Conservation (phyloP, 495 filamentous ascomycete genomes). For the Emericellopsis terricola region DNA sequence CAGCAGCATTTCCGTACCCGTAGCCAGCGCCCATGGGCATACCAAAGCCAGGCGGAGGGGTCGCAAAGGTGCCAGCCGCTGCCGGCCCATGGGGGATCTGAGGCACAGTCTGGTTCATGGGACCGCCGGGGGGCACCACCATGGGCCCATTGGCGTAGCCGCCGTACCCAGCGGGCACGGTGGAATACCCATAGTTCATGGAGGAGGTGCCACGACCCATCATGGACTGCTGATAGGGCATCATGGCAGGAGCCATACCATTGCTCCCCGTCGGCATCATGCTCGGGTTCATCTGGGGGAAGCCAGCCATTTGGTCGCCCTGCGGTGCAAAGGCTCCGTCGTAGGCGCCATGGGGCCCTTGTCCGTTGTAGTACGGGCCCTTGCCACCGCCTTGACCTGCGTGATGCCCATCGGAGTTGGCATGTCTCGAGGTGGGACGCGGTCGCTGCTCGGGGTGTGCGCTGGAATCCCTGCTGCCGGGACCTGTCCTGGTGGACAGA, state of each 20-base stretch:
- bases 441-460: slow-evolving; percentile 8
- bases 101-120: slow-evolving; percentile 22
- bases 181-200: slow-evolving; percentile 31
- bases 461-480: slow-evolving; percentile 7
- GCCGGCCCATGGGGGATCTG: slow-evolving; percentile 9
- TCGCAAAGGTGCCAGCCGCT: slow-evolving; percentile 16
- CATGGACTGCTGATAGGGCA: slow-evolving; percentile 42
- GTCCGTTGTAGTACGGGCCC: slow-evolving; percentile 21
- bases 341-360: slow-evolving; percentile 14
- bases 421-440: slow-evolving; percentile 36
- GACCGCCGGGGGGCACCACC: slow-evolving; percentile 22
- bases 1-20: slow-evolving; percentile 19
- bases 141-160: slow-evolving; percentile 27
- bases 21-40: slow-evolving; percentile 25
- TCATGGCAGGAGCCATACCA: slow-evolving; percentile 22
- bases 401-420: slow-evolving; percentile 19
- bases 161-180: slow-evolving; percentile 27
- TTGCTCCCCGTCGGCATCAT: slow-evolving; percentile 31
- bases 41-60: slow-evolving; percentile 27
- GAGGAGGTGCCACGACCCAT: slow-evolving; percentile 30
- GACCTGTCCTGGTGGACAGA: slow-evolving; percentile 38
- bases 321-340: slow-evolving; percentile 32
- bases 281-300: slow-evolving; percentile 28
- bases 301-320: slow-evolving; percentile 38
- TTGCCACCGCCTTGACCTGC: slow-evolving; percentile 10